Conservation (phyloP, 306 rosid genomes). For the Begonia masoniana region DNA sequence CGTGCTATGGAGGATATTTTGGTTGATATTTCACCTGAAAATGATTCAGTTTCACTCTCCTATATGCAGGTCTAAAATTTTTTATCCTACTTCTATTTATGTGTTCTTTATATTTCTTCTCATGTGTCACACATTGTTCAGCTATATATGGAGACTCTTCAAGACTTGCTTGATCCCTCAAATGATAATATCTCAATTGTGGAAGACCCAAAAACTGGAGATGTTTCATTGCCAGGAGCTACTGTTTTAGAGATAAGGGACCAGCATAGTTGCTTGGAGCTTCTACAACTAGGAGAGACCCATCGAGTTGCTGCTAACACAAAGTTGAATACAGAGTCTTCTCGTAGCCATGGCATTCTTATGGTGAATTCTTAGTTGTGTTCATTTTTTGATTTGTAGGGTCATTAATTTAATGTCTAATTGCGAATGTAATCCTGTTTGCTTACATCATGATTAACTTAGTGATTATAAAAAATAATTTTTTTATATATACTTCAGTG, state of each 20-base stretch:
- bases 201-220: conserved; percentile 91
- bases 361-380: conserved; percentile 40
- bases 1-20: conserved; percentile 95
- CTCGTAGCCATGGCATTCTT: conserved; percentile 94
- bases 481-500: conserved; percentile 1
- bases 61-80: conserved; percentile 56
- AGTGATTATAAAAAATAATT: too few relatives aligned
- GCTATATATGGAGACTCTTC: conserved; percentile 95
- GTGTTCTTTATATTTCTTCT: background rate
- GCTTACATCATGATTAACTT: too few relatives aligned
- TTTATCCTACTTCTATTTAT: too few relatives aligned
- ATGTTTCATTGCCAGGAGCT: conserved; percentile 75
- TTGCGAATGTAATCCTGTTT: too few relatives aligned
- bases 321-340: conserved; percentile 85
- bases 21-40: conserved; percentile 52
- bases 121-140: conserved; percentile 12
- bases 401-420: too few relatives aligned
- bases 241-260: conserved; percentile 77
- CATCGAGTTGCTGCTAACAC: conserved; percentile 92
- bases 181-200: conserved; percentile 85
- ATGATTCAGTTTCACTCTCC: conserved; percentile 66
- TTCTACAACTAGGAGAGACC: conserved; percentile 79
- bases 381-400: too few relatives aligned
- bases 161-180: conserved; percentile 81
- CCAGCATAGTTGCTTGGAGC: conserved; percentile 61